phyloP scores from a whole-genome alignment of 352 stramenopile species.

The Phytopythium vexans region DNA sequence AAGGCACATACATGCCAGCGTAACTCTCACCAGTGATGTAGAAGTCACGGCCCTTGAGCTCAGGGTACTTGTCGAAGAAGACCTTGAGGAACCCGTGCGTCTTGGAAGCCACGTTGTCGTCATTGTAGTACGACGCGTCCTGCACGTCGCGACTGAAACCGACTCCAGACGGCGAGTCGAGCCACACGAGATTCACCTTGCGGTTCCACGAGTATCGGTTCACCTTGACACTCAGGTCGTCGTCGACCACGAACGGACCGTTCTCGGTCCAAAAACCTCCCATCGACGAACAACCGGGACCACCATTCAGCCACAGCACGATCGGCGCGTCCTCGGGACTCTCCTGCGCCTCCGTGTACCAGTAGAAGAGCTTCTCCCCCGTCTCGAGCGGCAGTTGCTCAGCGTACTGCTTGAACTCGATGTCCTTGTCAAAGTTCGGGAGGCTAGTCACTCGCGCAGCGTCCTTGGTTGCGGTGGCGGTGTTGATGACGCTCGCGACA shows the following conservation, averaged over 20 bases:
- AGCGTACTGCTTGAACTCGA: constrained; percentile 69
- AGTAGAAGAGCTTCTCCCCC: constrained; percentile 75
- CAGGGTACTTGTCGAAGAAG: constrained; percentile 70
- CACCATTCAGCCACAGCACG: too few species aligned
- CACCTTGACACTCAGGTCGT: constrained; percentile 48
- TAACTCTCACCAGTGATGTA: constrained; percentile 86
- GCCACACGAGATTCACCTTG: constrained; percentile 74
- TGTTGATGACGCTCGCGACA: too few species aligned
- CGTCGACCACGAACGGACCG: constrained; percentile 63
- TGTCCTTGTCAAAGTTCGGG: constrained; percentile 34
- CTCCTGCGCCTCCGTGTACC: constrained; percentile 68
- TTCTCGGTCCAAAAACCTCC: constrained; percentile 68
- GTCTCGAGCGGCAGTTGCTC: constrained; percentile 46
- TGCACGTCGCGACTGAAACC: constrained; percentile 66
- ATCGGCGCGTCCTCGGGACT: constrained; percentile 57
- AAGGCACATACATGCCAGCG: constrained; percentile 90
- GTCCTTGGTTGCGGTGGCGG: constrained; percentile 21
- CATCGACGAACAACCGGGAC: constrained; percentile 74
- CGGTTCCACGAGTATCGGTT: constrained; percentile 81
- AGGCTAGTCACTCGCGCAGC: constrained; percentile 49
- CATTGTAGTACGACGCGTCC: constrained; percentile 74
- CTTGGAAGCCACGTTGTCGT: constrained; percentile 69
- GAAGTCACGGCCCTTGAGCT: constrained; percentile 70
- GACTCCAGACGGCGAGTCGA: constrained; percentile 70
- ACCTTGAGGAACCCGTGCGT: constrained; percentile 75